phyloP scores from a whole-genome alignment of 305 asterid genomes.

The Rubia peregrina region DNA sequence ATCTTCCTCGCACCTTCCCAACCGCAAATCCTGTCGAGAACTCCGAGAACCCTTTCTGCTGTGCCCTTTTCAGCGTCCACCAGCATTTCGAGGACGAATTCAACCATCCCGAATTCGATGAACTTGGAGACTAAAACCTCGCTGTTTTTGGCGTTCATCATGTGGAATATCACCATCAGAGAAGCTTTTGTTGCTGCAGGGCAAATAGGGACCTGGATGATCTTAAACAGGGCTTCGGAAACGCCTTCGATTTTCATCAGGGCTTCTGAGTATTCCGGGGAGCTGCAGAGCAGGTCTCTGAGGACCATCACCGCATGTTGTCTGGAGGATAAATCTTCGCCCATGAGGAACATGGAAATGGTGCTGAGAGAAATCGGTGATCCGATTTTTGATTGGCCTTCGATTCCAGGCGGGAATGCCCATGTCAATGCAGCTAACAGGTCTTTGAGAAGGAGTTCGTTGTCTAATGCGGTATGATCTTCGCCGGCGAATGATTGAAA shows the following conservation, averaged over 20 bases:
- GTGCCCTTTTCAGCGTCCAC: constrained; percentile 55
- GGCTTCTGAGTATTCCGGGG: constrained; percentile 15
- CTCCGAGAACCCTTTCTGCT: constrained; percentile 48
- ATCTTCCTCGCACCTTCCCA: constrained; percentile 39
- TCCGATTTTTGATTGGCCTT: constrained; percentile 45
- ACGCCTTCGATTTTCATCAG: constrained; percentile 38
- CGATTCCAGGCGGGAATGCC: constrained; percentile 48
- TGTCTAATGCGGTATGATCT: constrained; percentile 17
- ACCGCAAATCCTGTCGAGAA: constrained; percentile 42
- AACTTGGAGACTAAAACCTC: constrained; percentile 22
- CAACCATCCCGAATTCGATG: constrained; percentile 43
- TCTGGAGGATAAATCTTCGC: constrained; percentile 45
- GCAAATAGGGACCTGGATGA: constrained; percentile 51
- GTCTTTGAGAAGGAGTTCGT: constrained; percentile 32
- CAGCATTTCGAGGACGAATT: constrained; percentile 49
- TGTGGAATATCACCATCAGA: constrained; percentile 40
- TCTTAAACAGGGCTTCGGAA: constrained; percentile 37
- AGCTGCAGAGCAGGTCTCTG: constrained; percentile 33
- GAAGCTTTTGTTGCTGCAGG: constrained; percentile 59
- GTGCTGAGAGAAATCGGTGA: constrained; percentile 43
- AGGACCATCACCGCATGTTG: constrained; percentile 45
- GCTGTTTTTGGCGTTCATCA: constrained; percentile 19
- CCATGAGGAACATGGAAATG: constrained; percentile 46
- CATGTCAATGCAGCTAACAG: constrained; percentile 51
- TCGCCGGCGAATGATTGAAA: constrained; percentile 46